phyloP scores from a whole-genome alignment of 2,329 filamentous ascomycete species.

The Colletotrichum sp. region DNA sequence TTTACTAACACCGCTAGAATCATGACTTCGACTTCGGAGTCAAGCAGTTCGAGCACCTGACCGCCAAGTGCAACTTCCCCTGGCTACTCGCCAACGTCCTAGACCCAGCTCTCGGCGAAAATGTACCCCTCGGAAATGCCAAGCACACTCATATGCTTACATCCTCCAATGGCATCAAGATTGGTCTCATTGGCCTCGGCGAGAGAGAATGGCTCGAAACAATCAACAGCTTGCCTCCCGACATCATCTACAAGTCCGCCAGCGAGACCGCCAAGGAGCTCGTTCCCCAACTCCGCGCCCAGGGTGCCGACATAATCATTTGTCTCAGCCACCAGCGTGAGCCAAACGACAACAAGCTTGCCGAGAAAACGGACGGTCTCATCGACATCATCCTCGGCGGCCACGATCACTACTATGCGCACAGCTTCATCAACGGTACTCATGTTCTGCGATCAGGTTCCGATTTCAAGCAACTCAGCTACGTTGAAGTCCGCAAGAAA shows the following conservation, averaged over 20 bases:
- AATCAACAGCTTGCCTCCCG: conserved; percentile 83
- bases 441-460: conserved; percentile 88
- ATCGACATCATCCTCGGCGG: conserved; percentile 89
- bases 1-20: conserved; percentile 59
- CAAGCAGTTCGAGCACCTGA: conserved; percentile 76
- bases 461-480: conserved; percentile 92
- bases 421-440: conserved; percentile 77
- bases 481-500: conserved; percentile 76
- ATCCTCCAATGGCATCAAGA: conserved; percentile 81
- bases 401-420: conserved; percentile 88
- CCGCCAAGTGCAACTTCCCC: conserved; percentile 79
- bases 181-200: conserved; percentile 84
- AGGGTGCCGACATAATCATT: conserved; percentile 84
- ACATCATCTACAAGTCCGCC: conserved; percentile 82
- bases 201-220: conserved; percentile 91
- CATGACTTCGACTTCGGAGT: conserved; percentile 95
- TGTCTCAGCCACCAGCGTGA: conserved; percentile 86
- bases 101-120: conserved; percentile 79
- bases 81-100: conserved; percentile 91
- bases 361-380: conserved; percentile 72
- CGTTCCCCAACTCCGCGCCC: conserved; percentile 72
- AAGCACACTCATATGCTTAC: conserved; percentile 78
- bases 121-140: conserved; percentile 77
- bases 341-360: conserved; percentile 88
- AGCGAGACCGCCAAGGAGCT: conserved; percentile 77